Evolutionary conservation across 345 rosid genomes (phyloP), one percentile per base, ranked within the genome.

Genomic region (Erodium maritimum): DNA sequence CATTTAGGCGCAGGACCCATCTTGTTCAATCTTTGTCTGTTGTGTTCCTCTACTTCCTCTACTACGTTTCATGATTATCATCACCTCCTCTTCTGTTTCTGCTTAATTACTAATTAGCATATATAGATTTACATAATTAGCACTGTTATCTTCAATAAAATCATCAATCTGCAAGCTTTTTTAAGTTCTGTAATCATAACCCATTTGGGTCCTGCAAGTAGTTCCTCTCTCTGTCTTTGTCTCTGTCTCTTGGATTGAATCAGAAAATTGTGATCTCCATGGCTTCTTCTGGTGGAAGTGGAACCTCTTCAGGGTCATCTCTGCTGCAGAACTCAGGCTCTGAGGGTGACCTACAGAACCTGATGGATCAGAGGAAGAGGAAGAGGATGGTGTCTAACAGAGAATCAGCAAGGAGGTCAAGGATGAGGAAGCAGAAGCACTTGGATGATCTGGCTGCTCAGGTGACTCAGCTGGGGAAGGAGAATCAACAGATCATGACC

Each of bases 21-120:
- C 87, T 91, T 23, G 99, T 91, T 87, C 99, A 91, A 73, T 91
- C 99, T 20, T 89, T 91, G 84, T 91, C 99, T 56, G 96, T 88
- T 61, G 96, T 82, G 70, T 91, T 91, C 79, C 99, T 91, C 72
- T 88, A 91, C 85, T 91, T 88, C 86, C 65, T 93, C 58, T 93
- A 93, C 73, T 88, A 93, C 48, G 96, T 93, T 74, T 93, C 99
- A 79, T 93, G 54, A 50, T 50, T 50, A 11, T 29, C 8, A 11
- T 29, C 8, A 11, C 9, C 9, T 29, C 37, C 1, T 29, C 37
- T 29, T 5, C n/a, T n/a, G n/a, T n/a, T n/a, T n/a, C n/a, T n/a
- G n/a, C n/a, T 29, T 5, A 5, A 29, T 29, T 29, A 29, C 37
- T 29, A 29, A 11, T 5, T 1, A 5, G 8, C 9, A 29, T 29